phyloP scores from a whole-genome alignment of 1,284 basidiomycete genomes.

The Ganoderma meredithae region DNA sequence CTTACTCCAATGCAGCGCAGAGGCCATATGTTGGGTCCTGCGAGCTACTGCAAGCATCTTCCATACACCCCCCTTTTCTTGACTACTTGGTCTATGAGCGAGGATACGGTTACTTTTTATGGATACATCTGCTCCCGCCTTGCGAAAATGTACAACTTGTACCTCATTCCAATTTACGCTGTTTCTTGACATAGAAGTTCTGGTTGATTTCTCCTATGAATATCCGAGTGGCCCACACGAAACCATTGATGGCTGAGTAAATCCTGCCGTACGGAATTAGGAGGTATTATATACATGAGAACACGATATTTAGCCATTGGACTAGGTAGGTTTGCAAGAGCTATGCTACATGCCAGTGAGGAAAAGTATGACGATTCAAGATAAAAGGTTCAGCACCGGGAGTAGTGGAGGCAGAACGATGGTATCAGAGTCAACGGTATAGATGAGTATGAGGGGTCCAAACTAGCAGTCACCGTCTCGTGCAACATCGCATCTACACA shows the following conservation, averaged over 20 bases:
- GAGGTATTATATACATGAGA: background rate
- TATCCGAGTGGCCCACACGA: background rate
- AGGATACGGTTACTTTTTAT: no score
- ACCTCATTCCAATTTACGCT: background rate
- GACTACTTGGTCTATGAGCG: no score
- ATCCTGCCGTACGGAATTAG: background rate
- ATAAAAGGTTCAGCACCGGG: background rate
- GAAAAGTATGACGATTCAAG: background rate
- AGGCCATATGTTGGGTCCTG: no score
- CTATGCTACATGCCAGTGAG: background rate
- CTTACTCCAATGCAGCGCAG: no score
- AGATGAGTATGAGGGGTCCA: background rate
- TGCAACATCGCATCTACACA: background rate
- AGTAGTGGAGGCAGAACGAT: background rate
- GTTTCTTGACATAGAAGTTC: no score
- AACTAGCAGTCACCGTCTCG: background rate
- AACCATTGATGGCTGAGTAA: background rate
- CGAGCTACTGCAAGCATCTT: no score
- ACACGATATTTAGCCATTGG: background rate
- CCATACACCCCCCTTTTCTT: no score
- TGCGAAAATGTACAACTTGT: no score
- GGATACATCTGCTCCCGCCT: no score
- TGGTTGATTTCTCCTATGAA: no score
- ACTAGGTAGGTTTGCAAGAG: background rate
- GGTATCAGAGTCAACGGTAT: slow-evolving; percentile 1